Evolutionary conservation across 192 early-diverging fungal genomes (phyloP), one percentile per base, ranked within the genome.

Genomic region (Powellomyces hirtus): DNA sequence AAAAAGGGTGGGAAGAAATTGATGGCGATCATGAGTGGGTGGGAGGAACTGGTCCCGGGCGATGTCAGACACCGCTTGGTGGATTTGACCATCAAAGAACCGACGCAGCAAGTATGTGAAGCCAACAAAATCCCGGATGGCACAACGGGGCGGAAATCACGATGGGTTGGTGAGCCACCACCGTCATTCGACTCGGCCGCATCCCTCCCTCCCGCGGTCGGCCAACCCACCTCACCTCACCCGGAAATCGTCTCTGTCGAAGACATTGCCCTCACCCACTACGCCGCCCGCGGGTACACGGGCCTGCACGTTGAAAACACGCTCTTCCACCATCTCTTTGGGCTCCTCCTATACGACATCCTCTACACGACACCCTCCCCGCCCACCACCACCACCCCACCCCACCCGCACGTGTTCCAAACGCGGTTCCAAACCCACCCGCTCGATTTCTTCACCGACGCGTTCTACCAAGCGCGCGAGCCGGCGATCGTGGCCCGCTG

Each of bases 241-340:
- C n/a, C 8, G 6, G 35, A 20, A 31, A 2, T 26, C 2, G 3
- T 60, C 4, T 38, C 51, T 8, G 67, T 69, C 14, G 67, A 69
- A 30, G 57, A 40, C 14, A 27, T 60, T 22, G 67, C 67, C 40
- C n/a, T 69, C 6, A 27, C 18, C 4, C 67, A 60, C 27, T 69
- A 69, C 37, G 67, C 67, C 42, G 22, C 18, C 4, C 44, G 18
- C n/a, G 78, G 81, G 0, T 82, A 50, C 37, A 67, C 68, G 22
- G 81, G 81, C 26, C 30, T 70, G 1, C 81, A 83, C 63, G 36
- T 77, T 27, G 81, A 83, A 60, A 77, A 73, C 68, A 61, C 69
- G 24, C 68, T 80, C 27, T 51, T 83, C 26, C 76, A 78, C 26
- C 77, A 80, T 24, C 36, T 83, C 20, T 83, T 83, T 68, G 78